A percentile compares a stretch with the other conserved stretches of the same genome.
Evolutionary conservation across 75 land plant genomes (phyloP).

Genomic region (Larix kaempferi): DNA sequence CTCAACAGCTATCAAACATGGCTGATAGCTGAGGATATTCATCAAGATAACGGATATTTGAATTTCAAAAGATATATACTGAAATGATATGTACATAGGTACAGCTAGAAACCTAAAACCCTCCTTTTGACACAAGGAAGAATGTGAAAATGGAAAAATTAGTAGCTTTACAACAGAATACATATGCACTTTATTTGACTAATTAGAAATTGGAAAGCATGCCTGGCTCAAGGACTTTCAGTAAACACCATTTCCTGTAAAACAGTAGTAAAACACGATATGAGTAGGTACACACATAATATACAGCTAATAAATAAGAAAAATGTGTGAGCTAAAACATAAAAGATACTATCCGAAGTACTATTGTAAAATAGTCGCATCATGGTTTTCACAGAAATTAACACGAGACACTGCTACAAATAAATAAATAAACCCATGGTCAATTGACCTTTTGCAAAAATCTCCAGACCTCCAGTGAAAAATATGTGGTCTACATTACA

Average conservation of each 20-base stretch:
- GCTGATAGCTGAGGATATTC: background rate
- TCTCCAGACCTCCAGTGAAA: background rate
- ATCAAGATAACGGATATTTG: background rate
- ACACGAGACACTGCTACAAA: background rate
- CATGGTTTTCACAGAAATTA: background rate
- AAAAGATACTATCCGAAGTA: background rate
- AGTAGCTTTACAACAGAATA: background rate
- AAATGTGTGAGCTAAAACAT: background rate
- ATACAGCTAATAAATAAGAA: background rate
- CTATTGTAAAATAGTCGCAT: background rate
- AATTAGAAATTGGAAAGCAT: background rate
- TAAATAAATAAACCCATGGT: background rate
- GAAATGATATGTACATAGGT: background rate
- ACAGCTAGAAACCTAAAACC: background rate
- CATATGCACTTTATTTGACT: background rate
- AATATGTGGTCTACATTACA: background rate
- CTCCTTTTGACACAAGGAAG: background rate
- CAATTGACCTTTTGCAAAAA: background rate
- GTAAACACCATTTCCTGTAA: conserved; percentile 9
- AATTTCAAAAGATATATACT: background rate
- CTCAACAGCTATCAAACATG: no score
- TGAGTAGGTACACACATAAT: background rate
- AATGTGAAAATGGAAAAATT: background rate
- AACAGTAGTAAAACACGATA: background rate
- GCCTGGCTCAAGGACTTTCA: conserved; percentile 7